phyloP scores from a whole-genome alignment of 2,329 filamentous ascomycete species.

The Colletotrichum gloeosporioides region DNA sequence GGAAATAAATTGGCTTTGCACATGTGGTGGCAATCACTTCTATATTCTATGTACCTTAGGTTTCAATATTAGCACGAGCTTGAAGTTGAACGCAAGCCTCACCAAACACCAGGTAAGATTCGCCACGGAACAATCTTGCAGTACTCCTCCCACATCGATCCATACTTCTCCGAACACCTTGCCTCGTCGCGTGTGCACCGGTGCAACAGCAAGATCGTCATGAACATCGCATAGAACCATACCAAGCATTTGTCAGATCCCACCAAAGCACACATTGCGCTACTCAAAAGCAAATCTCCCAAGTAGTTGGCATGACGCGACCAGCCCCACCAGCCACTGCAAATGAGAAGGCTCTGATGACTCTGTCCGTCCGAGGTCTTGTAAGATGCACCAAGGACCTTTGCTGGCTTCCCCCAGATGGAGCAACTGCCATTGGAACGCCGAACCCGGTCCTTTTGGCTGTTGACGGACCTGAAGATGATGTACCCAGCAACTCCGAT shows the following conservation, averaged over 20 bases:
- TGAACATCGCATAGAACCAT: slow-evolving; percentile 51
- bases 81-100: not conserved
- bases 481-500: slow-evolving; percentile 39
- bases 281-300: slow-evolving; percentile 34
- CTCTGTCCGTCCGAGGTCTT: slow-evolving; percentile 44
- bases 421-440: slow-evolving; percentile 41
- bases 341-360: slow-evolving; percentile 36
- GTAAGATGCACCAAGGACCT: slow-evolving; percentile 42
- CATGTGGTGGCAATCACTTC: not conserved
- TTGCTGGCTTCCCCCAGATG: slow-evolving; percentile 47
- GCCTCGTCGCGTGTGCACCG: slow-evolving; percentile 50
- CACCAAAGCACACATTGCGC: slow-evolving; percentile 45
- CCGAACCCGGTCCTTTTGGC: slow-evolving; percentile 48
- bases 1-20: not conserved
- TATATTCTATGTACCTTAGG: not conserved
- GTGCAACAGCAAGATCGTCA: slow-evolving; percentile 48
- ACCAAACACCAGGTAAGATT: slow-evolving; percentile 39
- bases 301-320: slow-evolving; percentile 35
- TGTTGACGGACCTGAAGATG: slow-evolving; percentile 49
- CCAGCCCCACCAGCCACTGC: slow-evolving; percentile 29
- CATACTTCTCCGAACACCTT: slow-evolving; percentile 49
- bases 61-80: not conserved
- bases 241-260: slow-evolving; percentile 42
- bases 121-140: slow-evolving; percentile 45
- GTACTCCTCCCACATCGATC: slow-evolving; percentile 47